Evolutionary conservation across 306 rosid species (phyloP).

Genomic region (Lathyrus sativus): DNA sequence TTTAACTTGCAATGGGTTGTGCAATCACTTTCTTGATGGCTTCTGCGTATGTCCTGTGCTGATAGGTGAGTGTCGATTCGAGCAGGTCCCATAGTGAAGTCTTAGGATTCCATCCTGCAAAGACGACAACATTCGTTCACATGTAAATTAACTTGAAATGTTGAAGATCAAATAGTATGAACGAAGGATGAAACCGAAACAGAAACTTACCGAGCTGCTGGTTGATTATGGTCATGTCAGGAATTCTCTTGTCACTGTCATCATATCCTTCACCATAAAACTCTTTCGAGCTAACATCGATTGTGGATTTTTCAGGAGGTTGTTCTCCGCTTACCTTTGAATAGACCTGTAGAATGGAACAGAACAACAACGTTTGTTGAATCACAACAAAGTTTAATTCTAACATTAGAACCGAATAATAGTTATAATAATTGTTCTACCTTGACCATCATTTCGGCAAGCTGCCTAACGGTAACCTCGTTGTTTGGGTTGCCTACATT

Average conservation of each 20-base stretch:
- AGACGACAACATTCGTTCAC: constrained; percentile 11
- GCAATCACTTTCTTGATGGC: constrained; percentile 77
- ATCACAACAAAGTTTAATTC: constrained; percentile 4
- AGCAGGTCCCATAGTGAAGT: constrained; percentile 93
- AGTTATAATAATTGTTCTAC: constrained; percentile 39
- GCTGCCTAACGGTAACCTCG: constrained; percentile 96
- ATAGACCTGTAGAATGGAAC: constrained; percentile 62
- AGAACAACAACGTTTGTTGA: constrained; percentile 18
- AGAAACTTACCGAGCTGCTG: constrained; percentile 79
- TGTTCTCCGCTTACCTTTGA: constrained; percentile 83
- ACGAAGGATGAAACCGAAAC: neutral
- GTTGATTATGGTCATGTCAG: constrained; percentile 95
- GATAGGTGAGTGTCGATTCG: constrained; percentile 95
- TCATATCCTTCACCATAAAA: constrained; percentile 95
- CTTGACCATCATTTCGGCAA: constrained; percentile 97
- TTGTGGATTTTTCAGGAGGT: constrained; percentile 59
- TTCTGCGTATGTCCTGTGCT: constrained; percentile 93
- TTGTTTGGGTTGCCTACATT: constrained; percentile 97
- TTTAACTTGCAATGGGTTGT: constrained; percentile 70
- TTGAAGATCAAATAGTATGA: neutral
- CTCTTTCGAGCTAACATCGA: constrained; percentile 88
- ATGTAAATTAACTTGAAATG: constrained; percentile 8
- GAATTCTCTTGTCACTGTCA: constrained; percentile 96
- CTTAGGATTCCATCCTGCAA: constrained; percentile 88
- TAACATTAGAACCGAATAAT: neutral